These are phyloP conservation scores for Dryas drummondii DNA, from an alignment of 306 rosid species.

Conservation along the genomic window DNA sequence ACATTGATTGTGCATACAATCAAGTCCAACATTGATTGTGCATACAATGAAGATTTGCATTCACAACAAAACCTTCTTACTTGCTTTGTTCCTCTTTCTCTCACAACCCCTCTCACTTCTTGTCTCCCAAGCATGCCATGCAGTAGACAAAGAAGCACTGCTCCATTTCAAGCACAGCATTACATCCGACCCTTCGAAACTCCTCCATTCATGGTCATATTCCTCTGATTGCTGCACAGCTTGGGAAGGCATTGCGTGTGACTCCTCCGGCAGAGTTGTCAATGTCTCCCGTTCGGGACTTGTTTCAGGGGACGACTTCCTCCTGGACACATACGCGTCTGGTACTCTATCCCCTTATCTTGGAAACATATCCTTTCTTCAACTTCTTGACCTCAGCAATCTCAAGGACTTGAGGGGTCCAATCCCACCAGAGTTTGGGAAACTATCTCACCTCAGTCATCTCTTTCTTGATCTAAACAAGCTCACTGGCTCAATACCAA, in stretches of 20 bases:
- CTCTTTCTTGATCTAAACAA: slow-evolving; percentile 52
- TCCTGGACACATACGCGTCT: slow-evolving; percentile 48
- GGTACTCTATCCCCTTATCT: slow-evolving; percentile 64
- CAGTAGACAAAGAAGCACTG: slow-evolving; percentile 49
- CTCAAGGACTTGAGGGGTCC: slow-evolving; percentile 52
- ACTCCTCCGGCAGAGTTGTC: slow-evolving; percentile 47
- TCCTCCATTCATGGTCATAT: slow-evolving; percentile 46
- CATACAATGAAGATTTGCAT: slow-evolving; percentile 18
- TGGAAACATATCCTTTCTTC: slow-evolving; percentile 53
- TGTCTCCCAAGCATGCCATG: slow-evolving; percentile 41
- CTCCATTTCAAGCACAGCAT: slow-evolving; percentile 52
- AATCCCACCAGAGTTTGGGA: slow-evolving; percentile 49
- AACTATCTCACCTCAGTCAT: slow-evolving; percentile 32
- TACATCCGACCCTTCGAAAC: slow-evolving; percentile 51
- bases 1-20: no score
- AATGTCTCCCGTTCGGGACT: slow-evolving; percentile 43
- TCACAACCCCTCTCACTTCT: slow-evolving; percentile 10
- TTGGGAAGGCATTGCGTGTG: slow-evolving; percentile 63
- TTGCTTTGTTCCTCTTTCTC: slow-evolving; percentile 28
- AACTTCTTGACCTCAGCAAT: slow-evolving; percentile 47
- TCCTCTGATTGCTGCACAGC: slow-evolving; percentile 57
- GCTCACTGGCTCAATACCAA: slow-evolving; percentile 43
- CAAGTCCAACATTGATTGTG: no score
- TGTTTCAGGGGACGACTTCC: slow-evolving; percentile 24
- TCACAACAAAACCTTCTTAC: slow-evolving; percentile 4